phyloP scores from a whole-genome alignment of 1,284 basidiomycete genomes.

The Microbotryum silenes-acaulis region DNA sequence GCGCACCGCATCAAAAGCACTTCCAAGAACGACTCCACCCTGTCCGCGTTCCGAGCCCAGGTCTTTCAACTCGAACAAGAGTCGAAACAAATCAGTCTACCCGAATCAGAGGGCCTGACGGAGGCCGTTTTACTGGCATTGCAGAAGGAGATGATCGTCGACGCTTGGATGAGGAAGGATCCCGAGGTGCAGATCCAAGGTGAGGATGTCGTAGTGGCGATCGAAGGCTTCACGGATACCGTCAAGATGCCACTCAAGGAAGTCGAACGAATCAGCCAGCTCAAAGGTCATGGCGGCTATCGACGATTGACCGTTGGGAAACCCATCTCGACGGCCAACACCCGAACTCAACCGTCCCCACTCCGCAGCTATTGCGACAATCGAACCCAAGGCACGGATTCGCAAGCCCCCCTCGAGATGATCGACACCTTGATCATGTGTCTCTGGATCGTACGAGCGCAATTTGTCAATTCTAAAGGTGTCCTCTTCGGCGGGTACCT shows the following conservation, averaged over 20 bases:
- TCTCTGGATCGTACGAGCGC: conserved; percentile 32
- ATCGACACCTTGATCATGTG: conserved; percentile 27
- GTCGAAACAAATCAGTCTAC: neutral
- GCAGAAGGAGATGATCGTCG: conserved; percentile 29
- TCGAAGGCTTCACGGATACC: conserved; percentile 27
- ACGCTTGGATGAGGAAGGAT: conserved; percentile 28
- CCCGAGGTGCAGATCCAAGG: conserved; percentile 26
- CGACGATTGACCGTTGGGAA: conserved; percentile 8
- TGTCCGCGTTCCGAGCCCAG: conserved; percentile 34
- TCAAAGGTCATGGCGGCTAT: conserved; percentile 15
- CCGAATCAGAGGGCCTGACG: neutral
- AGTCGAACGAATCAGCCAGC: conserved; percentile 5
- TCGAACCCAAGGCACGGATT: neutral
- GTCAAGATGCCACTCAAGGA: conserved; percentile 18
- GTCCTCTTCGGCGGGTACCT: conserved; percentile 32
- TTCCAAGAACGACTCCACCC: conserved; percentile 30
- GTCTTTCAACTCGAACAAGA: conserved; percentile 26
- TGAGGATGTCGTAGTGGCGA: conserved; percentile 24
- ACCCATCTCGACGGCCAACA: neutral
- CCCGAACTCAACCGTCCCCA: neutral
- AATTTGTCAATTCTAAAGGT: conserved; percentile 28
- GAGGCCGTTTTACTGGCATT: conserved; percentile 8
- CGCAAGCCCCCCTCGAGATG: conserved; percentile 13
- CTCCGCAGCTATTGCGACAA: neutral
- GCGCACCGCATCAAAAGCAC: conserved; percentile 37